Conservation (phyloP, 2,329 filamentous ascomycete species). For the Aureobasidium uvarum region DNA sequence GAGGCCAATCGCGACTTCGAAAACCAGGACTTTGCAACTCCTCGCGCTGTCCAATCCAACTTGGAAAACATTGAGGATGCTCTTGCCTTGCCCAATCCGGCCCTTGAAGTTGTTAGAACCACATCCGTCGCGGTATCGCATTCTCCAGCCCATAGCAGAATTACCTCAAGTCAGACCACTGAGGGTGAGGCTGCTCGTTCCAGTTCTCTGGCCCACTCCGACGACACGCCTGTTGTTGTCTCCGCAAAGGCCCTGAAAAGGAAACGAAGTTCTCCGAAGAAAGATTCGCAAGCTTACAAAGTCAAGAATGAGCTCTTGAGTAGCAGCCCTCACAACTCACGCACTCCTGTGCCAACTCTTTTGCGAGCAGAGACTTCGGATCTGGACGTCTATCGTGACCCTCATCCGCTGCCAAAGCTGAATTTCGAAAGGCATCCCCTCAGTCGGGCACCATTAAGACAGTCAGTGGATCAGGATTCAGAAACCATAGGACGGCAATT, state of each 20-base stretch:
- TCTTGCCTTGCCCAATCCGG: slow-evolving; percentile 3
- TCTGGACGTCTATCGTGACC: slow-evolving; percentile 38
- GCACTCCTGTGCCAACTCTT: slow-evolving; percentile 29
- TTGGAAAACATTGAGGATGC: slow-evolving; percentile 13
- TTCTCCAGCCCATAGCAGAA: slow-evolving; percentile 11
- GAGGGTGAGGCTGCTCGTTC: slow-evolving; percentile 36
- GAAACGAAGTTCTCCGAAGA: slow-evolving; percentile 36
- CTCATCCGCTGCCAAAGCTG: neutral
- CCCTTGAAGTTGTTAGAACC: slow-evolving; percentile 2
- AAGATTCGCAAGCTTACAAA: slow-evolving; percentile 34
- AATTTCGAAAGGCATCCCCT: neutral
- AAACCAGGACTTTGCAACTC: slow-evolving; percentile 19
- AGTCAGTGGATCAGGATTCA: neutral
- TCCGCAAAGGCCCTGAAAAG: slow-evolving; percentile 47
- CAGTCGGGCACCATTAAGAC: neutral
- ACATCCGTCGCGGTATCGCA: neutral
- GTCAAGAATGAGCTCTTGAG: slow-evolving; percentile 43
- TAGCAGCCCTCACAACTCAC: slow-evolving; percentile 38
- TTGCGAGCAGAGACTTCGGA: slow-evolving; percentile 45
- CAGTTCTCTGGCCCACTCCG: slow-evolving; percentile 29
- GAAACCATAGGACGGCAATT: neutral
- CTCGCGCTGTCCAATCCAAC: slow-evolving; percentile 8
- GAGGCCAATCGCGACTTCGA: neutral
- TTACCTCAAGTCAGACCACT: slow-evolving; percentile 48
- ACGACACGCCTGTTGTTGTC: slow-evolving; percentile 45